These are phyloP conservation scores for Colletotrichum eleusines DNA, from an alignment of 2,329 filamentous ascomycete species.

Conservation along the genomic window DNA sequence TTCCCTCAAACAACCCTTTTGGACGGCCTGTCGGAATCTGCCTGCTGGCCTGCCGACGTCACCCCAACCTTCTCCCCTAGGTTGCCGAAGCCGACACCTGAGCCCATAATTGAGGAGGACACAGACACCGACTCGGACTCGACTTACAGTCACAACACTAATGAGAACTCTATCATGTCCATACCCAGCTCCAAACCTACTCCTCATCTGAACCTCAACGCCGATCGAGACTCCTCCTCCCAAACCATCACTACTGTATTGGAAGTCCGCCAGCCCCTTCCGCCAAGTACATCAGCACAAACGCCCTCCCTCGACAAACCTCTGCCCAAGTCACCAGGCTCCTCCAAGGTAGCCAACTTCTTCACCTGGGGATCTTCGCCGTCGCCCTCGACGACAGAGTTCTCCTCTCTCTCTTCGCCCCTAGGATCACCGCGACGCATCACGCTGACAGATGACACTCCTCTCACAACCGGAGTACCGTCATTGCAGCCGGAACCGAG, in stretches of 20 bases:
- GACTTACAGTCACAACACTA: constrained; percentile 51
- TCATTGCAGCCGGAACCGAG: constrained; percentile 46
- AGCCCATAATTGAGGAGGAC: constrained; percentile 50
- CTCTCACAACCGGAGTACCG: constrained; percentile 38
- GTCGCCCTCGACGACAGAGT: constrained; percentile 62
- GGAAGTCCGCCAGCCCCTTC: constrained; percentile 20
- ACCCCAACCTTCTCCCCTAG: constrained; percentile 46
- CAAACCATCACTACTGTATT: constrained; percentile 45
- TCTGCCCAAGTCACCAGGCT: constrained; percentile 65
- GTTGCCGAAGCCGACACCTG: constrained; percentile 37
- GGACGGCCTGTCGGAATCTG: constrained; percentile 58
- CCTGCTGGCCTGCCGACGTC: constrained; percentile 57
- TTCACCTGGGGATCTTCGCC: constrained; percentile 66
- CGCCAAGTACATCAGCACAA: constrained; percentile 41
- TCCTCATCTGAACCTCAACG: constrained; percentile 65
- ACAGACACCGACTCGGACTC: constrained; percentile 51
- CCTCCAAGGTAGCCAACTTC: constrained; percentile 63
- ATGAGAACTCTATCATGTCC: constrained; percentile 59
- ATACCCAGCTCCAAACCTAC: constrained; percentile 63
- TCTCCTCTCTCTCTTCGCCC: constrained; percentile 67
- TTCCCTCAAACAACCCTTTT: constrained; percentile 57
- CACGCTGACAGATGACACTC: constrained; percentile 56
- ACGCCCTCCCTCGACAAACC: constrained; percentile 64
- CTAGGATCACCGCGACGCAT: constrained; percentile 56
- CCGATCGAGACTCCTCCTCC: constrained; percentile 44